Percentiles rank a stretch among this genome's conserved stretches.
Conservation (phyloP, 2,329 filamentous ascomycete species). For the Clarireedia sp. region DNA sequence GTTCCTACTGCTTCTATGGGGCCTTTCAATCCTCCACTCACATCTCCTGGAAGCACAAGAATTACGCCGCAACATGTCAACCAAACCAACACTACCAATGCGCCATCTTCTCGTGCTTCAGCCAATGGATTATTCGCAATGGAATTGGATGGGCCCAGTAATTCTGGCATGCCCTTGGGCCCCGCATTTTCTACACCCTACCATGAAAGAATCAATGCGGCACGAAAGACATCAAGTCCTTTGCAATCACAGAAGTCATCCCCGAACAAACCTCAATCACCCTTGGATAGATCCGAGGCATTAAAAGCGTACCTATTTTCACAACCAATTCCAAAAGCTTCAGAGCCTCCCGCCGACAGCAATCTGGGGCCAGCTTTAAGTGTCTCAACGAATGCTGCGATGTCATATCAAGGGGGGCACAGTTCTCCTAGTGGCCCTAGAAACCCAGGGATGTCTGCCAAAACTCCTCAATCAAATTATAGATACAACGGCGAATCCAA, state of each 20-base stretch:
- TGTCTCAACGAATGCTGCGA: slow-evolving; percentile 4
- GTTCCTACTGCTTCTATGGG: slow-evolving; percentile 36
- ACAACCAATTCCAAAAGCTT: slow-evolving; percentile 16
- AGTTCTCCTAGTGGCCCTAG: slow-evolving; percentile 10
- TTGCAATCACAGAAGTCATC: slow-evolving; percentile 6
- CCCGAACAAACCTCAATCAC: slow-evolving; percentile 11
- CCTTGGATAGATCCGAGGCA: slow-evolving; percentile 38
- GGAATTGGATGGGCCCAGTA: slow-evolving; percentile 57
- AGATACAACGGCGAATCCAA: slow-evolving; percentile 13
- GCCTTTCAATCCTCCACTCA: slow-evolving; percentile 45
- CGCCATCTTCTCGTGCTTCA: slow-evolving; percentile 37
- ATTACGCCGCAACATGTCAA: slow-evolving; percentile 23
- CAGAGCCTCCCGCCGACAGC: slow-evolving; percentile 9
- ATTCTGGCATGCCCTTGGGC: slow-evolving; percentile 45
- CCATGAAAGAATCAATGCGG: slow-evolving; percentile 52
- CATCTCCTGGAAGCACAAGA: slow-evolving; percentile 32
- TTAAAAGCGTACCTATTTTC: slow-evolving; percentile 50
- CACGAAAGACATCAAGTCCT: slow-evolving; percentile 28
- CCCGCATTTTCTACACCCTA: slow-evolving; percentile 63
- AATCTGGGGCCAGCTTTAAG: slow-evolving; percentile 5
- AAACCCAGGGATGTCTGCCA: slow-evolving; percentile 10
- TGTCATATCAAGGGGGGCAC: slow-evolving; percentile 7
- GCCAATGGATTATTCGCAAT: slow-evolving; percentile 54
- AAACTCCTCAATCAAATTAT: slow-evolving; percentile 14
- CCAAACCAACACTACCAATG: slow-evolving; percentile 32